Percentiles rank a stretch among this genome's conserved stretches.
phyloP scores from a whole-genome alignment of 1,139 yeast genomes.

The Debaryomycetaceae sp. region DNA sequence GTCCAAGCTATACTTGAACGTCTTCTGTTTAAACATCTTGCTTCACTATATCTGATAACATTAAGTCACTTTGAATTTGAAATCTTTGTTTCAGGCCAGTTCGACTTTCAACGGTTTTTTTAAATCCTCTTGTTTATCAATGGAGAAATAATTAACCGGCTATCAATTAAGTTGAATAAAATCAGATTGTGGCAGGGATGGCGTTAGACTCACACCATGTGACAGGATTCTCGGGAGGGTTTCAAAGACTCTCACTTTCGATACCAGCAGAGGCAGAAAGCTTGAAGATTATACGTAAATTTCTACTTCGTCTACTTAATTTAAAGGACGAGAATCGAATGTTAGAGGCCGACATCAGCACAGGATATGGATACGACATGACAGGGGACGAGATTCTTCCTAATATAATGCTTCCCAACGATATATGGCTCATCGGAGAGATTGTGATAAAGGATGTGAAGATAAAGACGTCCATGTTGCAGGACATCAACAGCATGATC shows the following conservation, averaged over 20 bases:
- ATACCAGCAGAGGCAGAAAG: constrained; percentile 25
- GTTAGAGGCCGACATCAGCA: constrained; percentile 2
- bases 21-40: constrained; percentile 10
- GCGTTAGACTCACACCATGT: constrained; percentile 4
- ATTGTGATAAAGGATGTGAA: constrained; percentile 30
- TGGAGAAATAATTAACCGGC: not conserved
- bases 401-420: constrained; percentile 33
- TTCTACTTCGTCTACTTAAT: constrained; percentile 20
- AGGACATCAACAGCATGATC: constrained; percentile 34
- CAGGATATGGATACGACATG: constrained; percentile 2
- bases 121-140: not conserved
- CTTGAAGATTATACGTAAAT: constrained; percentile 22
- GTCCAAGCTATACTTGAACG: constrained; percentile 53
- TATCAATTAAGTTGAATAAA: not conserved
- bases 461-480: constrained; percentile 31
- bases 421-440: constrained; percentile 38
- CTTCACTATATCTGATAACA: no score
- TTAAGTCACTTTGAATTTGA: constrained; percentile 1
- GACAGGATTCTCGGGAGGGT: constrained; percentile 9
- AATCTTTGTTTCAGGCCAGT: no score
- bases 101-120: not conserved
- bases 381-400: constrained; percentile 26
- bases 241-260: constrained; percentile 24
- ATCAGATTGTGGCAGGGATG: not conserved
- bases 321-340: constrained; percentile 12